phyloP scores from a whole-genome alignment of 2,329 filamentous ascomycete genomes.

The Sordariomycetes sp. region DNA sequence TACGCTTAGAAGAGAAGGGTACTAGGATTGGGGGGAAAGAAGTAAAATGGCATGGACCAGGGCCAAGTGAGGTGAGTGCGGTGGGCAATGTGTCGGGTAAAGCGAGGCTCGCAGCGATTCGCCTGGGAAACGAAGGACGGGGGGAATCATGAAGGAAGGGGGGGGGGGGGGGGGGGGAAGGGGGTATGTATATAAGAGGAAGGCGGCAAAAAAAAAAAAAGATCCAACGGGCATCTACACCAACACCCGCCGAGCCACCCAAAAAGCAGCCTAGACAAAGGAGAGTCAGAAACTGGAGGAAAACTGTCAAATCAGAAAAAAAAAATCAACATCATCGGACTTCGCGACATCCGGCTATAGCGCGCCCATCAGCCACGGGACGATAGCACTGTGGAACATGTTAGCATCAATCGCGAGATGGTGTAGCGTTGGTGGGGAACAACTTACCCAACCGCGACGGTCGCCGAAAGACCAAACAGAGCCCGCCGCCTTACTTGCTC shows the following conservation, averaged over 20 bases:
- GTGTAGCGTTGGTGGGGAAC: neutral
- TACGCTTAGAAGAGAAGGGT: neutral
- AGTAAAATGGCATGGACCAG: neutral
- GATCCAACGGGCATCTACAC: slow-evolving; percentile 3
- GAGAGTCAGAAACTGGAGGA: slow-evolving; percentile 5
- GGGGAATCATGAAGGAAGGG: neutral
- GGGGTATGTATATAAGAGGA: neutral
- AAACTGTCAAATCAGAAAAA: slow-evolving; percentile 1
- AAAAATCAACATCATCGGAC: neutral
- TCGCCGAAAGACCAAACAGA: slow-evolving; percentile 73
- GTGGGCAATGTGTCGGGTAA: neutral
- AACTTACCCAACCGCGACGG: slow-evolving; percentile 81
- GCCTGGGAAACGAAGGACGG: neutral
- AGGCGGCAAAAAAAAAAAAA: neutral
- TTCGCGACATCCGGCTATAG: slow-evolving; percentile 17
- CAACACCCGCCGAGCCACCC: slow-evolving; percentile 3
- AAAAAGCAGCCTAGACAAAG: slow-evolving; percentile 3
- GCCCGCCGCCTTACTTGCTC: slow-evolving; percentile 79
- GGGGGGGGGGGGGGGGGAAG: neutral
- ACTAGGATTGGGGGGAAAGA: neutral
- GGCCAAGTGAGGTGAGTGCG: neutral
- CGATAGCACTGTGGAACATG: slow-evolving; percentile 23
- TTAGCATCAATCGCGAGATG: slow-evolving; percentile 9
- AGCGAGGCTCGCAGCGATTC: neutral
- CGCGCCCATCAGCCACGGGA: slow-evolving; percentile 38